These are phyloP conservation scores for Vaccinium macrocarpon DNA, from an alignment of 148 eudicot genomes.

Conservation along the genomic window DNA sequence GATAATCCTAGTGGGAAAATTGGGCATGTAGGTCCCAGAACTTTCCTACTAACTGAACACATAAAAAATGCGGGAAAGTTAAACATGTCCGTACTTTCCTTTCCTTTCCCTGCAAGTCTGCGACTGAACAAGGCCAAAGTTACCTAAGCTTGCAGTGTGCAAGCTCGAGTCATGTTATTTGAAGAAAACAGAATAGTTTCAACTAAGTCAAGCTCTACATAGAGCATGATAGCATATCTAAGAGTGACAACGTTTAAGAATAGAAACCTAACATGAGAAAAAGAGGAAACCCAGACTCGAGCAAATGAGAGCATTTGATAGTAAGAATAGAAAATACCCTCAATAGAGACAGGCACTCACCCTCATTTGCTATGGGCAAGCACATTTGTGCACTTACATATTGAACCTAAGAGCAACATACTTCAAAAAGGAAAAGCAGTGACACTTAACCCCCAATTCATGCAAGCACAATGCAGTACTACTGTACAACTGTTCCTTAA, in stretches of 20 bases:
- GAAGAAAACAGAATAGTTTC: not conserved
- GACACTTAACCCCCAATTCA: not conserved
- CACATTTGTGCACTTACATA: not conserved
- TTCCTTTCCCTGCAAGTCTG: too few species aligned
- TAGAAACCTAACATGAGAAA: not conserved
- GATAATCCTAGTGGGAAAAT: too few species aligned
- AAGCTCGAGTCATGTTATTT: not conserved
- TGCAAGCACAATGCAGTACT: not conserved
- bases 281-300: not conserved
- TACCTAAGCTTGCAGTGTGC: not conserved
- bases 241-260: not conserved
- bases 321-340: not conserved
- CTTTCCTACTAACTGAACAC: too few species aligned
- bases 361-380: not conserved
- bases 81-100: too few species aligned
- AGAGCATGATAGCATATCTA: not conserved
- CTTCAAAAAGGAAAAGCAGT: not conserved
- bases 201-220: not conserved
- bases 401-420: not conserved
- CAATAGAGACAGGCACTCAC: not conserved
- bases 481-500: conserved; percentile 8
- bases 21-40: too few species aligned
- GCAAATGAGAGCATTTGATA: not conserved
- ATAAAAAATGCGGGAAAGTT: too few species aligned
- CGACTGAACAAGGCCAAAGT: not conserved